Base-by-base conservation (phyloP, 129 eudicot species). In the Lactuca saligna region DNA sequence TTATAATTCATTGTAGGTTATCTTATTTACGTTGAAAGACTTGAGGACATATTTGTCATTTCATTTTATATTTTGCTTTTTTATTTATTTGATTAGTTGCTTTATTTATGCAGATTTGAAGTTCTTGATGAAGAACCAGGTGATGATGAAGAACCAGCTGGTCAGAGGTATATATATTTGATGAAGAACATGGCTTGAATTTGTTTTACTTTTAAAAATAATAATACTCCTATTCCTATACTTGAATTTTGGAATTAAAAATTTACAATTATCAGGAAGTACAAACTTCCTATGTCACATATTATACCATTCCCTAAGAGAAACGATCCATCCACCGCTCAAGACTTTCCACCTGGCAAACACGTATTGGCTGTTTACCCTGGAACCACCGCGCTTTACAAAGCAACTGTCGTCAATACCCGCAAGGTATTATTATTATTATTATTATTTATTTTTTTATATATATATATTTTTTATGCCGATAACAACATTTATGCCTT, bases 51-150 rank as follows among this genome's bases (percentile, higher is more conserved):
- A 59, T 29, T 25, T 34, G 37, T 17, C 63, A 13, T 31, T 35
- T 67, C 20, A 25, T 35, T 13, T 20, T 73, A 56, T 65, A 54
- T 32, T 2, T 62, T 61, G 61, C 20, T 33, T 50, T 33, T 59
- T 31, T 54, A 59, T 44, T 32, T 50, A 17, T 59, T 62, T 59
- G 29, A 66, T 73, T 49, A 49, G 33, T 32, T 53, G 39, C 49
- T 7, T 29, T 33, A 25, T 25, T 8, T 11, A 25, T 38, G 73
- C 79, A 93, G 98, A 77, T 83, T 93, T 79, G 97, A 93, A 82
- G 98, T 93, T 62, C 90, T 93, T 61, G 98, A 93, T 60, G 98
- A 93, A 74, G 98, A 89, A 72, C 96, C 97, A 3, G 98, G 98
- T 57, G 96, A 93, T 17, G 98, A 93, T 69, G 98, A 93, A 78